Percentiles rank a stretch among this genome's conserved stretches.
Conservation (phyloP, 2,329 filamentous ascomycete genomes). For the Didymellaceae sp. region DNA sequence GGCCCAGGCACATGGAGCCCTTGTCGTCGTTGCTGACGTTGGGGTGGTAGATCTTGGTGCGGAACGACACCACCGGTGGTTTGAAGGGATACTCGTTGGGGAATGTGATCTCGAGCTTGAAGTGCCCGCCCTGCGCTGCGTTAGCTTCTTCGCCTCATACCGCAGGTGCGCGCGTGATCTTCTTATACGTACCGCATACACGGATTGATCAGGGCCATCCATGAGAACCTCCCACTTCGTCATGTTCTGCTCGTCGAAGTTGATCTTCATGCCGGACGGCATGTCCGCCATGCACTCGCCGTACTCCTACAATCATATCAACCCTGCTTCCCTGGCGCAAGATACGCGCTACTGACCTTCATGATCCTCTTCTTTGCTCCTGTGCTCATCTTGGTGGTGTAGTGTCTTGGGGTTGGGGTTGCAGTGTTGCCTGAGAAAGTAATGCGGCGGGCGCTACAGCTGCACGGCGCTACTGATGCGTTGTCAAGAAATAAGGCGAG, state of each 20-base stretch:
- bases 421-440: constrained; percentile 11
- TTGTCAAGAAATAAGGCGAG: constrained; percentile 3
- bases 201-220: constrained; percentile 69
- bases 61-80: constrained; percentile 78
- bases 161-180: constrained; percentile 3
- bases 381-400: constrained; percentile 42
- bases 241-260: constrained; percentile 67
- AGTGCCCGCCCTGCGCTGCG: constrained; percentile 67
- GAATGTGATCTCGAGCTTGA: constrained; percentile 74
- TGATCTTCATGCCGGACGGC: constrained; percentile 49
- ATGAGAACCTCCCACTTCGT: constrained; percentile 72
- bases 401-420: constrained; percentile 16
- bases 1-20: constrained; percentile 83
- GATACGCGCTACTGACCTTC: constrained; percentile 42
- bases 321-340: background rate
- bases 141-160: constrained; percentile 13
- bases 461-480: constrained; percentile 14
- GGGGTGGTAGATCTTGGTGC: constrained; percentile 92
- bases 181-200: constrained; percentile 64
- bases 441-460: constrained; percentile 15
- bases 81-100: constrained; percentile 90
- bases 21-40: constrained; percentile 88
- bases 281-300: constrained; percentile 46
- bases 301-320: constrained; percentile 41
- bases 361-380: constrained; percentile 56